Base-by-base conservation (phyloP, 805 yeast species). In the Wilhelminamyces savonicus region DNA sequence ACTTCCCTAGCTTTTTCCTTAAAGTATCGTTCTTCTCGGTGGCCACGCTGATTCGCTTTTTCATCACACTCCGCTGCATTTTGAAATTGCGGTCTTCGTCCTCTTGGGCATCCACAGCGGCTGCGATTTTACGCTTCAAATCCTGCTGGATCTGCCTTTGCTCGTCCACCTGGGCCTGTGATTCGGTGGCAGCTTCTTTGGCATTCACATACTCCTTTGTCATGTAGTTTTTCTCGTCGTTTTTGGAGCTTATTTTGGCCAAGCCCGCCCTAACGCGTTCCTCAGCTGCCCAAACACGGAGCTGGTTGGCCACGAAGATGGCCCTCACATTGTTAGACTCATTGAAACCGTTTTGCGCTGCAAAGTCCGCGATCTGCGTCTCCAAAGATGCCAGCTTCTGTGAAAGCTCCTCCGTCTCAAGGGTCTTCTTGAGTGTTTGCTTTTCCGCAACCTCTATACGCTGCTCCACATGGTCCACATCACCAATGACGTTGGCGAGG, bases 151-250 rank as follows among this genome's bases (percentile, higher is more conserved):
- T 46, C 54, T 5, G 31, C 29, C 21, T 48, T 39, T 11, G 53
- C 41, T 2, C 41, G 47, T 8, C 39, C 11, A 63, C 40, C 30
- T 59, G 58, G 0, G 34, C 31, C 14, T 56, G 46, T 1, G 78
- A 66, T 12, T 73, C 80, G 9, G 40, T 39, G 0, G 70, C 62
- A 0, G 86, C 69, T 7, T 52, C 54, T 8, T 50, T 41, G 0
- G 86, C 81, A 29, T 76, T 69, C 13, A 53, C 54, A 18, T 74
- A 67, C 48, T 83, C 90, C 18, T 60, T 62, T 7, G 52, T 44
- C 75, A 78, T 80, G 52, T 82, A 87, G 28, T 62, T 71, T 26
- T 65, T 69, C 43, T 86, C 95, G 21, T 73, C 74, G 2, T 52
- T 50, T 24, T 66, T 64, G 5, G 77, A 62, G 16, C 66, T 67